Conservation (phyloP, 2,329 filamentous ascomycete species). For the Orbilia quercus region DNA sequence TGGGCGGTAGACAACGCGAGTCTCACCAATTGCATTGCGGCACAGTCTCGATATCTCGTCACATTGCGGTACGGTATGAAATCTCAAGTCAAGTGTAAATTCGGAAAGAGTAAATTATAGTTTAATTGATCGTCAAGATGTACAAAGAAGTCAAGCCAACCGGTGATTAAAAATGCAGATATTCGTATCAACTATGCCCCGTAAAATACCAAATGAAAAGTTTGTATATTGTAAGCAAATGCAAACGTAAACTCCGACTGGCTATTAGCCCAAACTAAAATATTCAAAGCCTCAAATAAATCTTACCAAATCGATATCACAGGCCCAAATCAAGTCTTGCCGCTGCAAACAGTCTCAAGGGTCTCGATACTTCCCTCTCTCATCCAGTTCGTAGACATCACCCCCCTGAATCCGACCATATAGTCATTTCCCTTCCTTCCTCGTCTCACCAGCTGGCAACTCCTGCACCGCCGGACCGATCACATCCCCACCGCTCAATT, state of each 20-base stretch:
- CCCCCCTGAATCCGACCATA: conserved; percentile 42
- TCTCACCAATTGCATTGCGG: too few species aligned
- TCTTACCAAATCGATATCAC: too few species aligned
- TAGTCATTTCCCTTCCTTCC: conserved; percentile 37
- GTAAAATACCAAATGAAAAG: not conserved
- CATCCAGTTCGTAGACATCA: conserved; percentile 42
- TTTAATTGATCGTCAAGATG: conserved; percentile 19
- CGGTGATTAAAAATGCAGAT: conserved; percentile 30
- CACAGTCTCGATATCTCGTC: too few species aligned
- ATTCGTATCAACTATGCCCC: conserved; percentile 12
- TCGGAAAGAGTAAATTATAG: not conserved
- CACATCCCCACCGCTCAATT: conserved; percentile 34
- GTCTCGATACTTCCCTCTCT: conserved; percentile 36
- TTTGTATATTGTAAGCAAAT: too few species aligned
- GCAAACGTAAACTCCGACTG: conserved; percentile 28
- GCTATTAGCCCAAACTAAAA: not conserved
- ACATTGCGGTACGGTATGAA: too few species aligned
- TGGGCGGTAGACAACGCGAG: not conserved
- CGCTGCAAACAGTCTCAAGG: conserved; percentile 3
- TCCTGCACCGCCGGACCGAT: conserved; percentile 28
- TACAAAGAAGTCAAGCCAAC: conserved; percentile 24
- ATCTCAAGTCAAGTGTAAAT: too few species aligned
- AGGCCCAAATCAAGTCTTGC: too few species aligned
- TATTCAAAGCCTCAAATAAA: not conserved
- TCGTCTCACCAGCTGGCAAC: conserved; percentile 13